Evolutionary conservation across 2,329 filamentous ascomycete genomes (phyloP), one percentile per base, ranked within the genome.

Genomic region (Blastomyces parvus): DNA sequence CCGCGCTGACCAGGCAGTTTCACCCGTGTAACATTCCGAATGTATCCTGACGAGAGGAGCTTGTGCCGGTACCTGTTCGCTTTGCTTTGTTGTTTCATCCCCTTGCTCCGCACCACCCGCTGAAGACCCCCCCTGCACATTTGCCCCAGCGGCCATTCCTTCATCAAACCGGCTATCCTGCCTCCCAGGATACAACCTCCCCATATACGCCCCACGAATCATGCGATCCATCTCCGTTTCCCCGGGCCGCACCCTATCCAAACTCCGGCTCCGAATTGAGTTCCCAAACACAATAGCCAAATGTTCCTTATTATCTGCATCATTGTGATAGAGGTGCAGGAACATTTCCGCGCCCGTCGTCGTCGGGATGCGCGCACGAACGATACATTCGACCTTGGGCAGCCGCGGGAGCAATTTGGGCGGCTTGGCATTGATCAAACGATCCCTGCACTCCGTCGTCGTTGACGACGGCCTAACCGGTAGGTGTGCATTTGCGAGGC

Each of bases 21-120:
- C 94, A 64, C 94, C 94, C 0, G 94, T 99, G 76, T 99, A 99
- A 78, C 94, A 99, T 77, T 99, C 94, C 2, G 90, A 96, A 76
- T 99, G 94, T 72, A 99, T 99, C 63, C 94, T 85, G 57, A 99
- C 93, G 48, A 99, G 80, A 0, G 94, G 90, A 0, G 88, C 62
- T 36, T 59, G 40, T 48, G 19, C 64, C 63, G 9, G 27, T 36
- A 61, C 63, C 67, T 59, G 66, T 64, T n/a, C 63, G 55, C 7
- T 65, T 58, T 17, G 60, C 62, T 6, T 61, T 73, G 27, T 68
- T 63, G 42, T 56, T 42, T 57, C n/a, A 40, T 63, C 38, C 42
- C 40, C 30, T 44, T 64, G 46, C 56, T 59, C 36, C 48, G 46
- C 42, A 38, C 33, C 13, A 48, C n/a, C 33, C 33, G 58, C 57